A percentile compares a stretch with the other conserved stretches of the same genome.
Conservation (phyloP, 352 stramenopile genomes). For the Phytopythium kandeliae region DNA sequence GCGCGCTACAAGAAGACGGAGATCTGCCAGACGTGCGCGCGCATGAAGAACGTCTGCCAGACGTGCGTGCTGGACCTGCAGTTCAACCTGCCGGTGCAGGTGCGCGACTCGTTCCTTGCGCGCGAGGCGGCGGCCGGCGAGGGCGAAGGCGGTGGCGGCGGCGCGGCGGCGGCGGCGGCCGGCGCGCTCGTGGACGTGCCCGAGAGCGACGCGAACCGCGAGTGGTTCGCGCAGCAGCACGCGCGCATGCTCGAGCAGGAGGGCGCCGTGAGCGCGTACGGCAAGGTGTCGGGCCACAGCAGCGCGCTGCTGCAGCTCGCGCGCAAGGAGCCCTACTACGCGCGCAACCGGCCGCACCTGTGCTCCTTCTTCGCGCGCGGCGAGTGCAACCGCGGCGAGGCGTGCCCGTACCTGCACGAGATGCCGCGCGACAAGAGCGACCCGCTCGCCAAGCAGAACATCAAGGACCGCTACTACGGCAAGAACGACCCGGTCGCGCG, state of each 20-base stretch:
- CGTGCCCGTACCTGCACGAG: constrained; percentile 94
- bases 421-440: constrained; percentile 91
- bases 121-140: constrained; percentile 25
- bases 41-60: constrained; percentile 99
- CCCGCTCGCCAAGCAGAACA: constrained; percentile 94
- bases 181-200: constrained; percentile 74
- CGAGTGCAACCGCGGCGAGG: constrained; percentile 90
- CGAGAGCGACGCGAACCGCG: constrained; percentile 92
- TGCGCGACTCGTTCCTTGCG: constrained; percentile 89
- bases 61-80: constrained; percentile 98
- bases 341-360: constrained; percentile 88
- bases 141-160: constrained; percentile 16
- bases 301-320: constrained; percentile 81
- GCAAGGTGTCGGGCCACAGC: constrained; percentile 62
- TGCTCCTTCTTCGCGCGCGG: constrained; percentile 95
- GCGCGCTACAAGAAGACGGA: constrained; percentile 98
- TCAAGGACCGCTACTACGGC: constrained; percentile 92
- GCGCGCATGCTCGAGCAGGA: constrained; percentile 90
- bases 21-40: constrained; percentile 97
- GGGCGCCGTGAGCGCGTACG: constrained; percentile 81
- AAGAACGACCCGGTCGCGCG: constrained; percentile 91
- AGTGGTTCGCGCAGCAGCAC: constrained; percentile 93
- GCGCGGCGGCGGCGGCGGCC: constrained; percentile 18
- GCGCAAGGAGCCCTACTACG: constrained; percentile 88
- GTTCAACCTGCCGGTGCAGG: constrained; percentile 95